Evolutionary conservation across 2,329 filamentous ascomycete genomes (phyloP).

Genomic region (Aspergillus carbonarius): DNA sequence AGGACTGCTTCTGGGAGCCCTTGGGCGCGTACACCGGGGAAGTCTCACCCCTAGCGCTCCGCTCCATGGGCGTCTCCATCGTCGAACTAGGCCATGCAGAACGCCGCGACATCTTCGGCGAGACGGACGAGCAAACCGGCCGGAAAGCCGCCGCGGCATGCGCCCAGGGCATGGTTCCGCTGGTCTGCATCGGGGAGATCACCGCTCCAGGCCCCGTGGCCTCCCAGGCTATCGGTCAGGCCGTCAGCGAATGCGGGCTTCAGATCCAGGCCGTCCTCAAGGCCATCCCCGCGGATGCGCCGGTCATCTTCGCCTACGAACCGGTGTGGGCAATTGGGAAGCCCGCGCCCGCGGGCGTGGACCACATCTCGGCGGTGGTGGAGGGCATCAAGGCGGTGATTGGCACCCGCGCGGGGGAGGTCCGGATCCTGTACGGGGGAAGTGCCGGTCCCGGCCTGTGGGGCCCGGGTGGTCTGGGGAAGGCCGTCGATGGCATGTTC

Average conservation of each 20-base stretch:
- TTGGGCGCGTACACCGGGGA: slow-evolving; percentile 75
- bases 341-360: slow-evolving; percentile 65
- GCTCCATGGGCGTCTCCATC: slow-evolving; percentile 66
- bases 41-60: slow-evolving; percentile 67
- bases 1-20: slow-evolving; percentile 71
- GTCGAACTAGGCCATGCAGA: slow-evolving; percentile 83
- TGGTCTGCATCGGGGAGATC: slow-evolving; percentile 78
- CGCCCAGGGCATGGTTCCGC: slow-evolving; percentile 68
- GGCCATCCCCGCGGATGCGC: slow-evolving; percentile 60
- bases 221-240: slow-evolving; percentile 53
- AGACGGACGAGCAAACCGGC: slow-evolving; percentile 68
- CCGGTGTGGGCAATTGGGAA: slow-evolving; percentile 88
- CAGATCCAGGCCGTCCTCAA: slow-evolving; percentile 66
- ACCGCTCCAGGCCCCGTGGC: slow-evolving; percentile 49
- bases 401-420: slow-evolving; percentile 55
- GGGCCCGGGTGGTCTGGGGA: slow-evolving; percentile 53
- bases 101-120: slow-evolving; percentile 67
- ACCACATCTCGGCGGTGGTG: slow-evolving; percentile 71
- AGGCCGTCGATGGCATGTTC: slow-evolving; percentile 76
- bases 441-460: slow-evolving; percentile 80
- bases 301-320: slow-evolving; percentile 80
- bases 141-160: slow-evolving; percentile 69
- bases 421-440: slow-evolving; percentile 76
- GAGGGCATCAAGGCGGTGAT: slow-evolving; percentile 59
- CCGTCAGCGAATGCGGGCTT: slow-evolving; percentile 63